Percentiles rank a stretch among this genome's conserved stretches.
Conservation (phyloP, 345 rosid species). For the Adansonia digitata region DNA sequence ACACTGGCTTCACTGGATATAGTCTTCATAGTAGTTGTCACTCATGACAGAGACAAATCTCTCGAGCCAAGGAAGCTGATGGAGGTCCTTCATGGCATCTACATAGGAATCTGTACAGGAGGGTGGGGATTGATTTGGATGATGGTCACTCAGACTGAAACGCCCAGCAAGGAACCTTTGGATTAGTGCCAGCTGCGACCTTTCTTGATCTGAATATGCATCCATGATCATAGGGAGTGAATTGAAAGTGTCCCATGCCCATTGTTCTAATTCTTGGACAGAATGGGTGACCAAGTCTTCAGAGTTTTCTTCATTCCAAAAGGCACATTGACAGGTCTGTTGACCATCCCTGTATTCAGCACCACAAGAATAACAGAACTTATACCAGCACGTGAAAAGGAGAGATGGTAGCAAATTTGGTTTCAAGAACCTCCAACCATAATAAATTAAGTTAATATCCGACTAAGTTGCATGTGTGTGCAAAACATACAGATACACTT, state of each 20-base stretch:
- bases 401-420: slow-evolving; percentile 9
- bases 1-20: slow-evolving; percentile 42
- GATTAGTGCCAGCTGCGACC: slow-evolving; percentile 77
- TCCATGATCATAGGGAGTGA: slow-evolving; percentile 83
- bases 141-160: slow-evolving; percentile 81
- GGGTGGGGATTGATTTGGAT: slow-evolving; percentile 81
- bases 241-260: slow-evolving; percentile 93
- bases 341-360: slow-evolving; percentile 71
- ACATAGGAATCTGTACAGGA: slow-evolving; percentile 79
- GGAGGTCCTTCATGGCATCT: slow-evolving; percentile 93
- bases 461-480: neutral
- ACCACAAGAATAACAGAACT: slow-evolving; percentile 93
- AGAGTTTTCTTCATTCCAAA: slow-evolving; percentile 72
- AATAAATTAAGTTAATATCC: neutral
- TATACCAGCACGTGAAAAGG: slow-evolving; percentile 72
- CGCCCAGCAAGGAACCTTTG: slow-evolving; percentile 94
- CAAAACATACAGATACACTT: neutral
- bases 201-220: slow-evolving; percentile 92
- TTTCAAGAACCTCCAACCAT: neutral
- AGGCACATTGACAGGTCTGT: slow-evolving; percentile 81
- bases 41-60: slow-evolving; percentile 94
- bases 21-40: slow-evolving; percentile 83
- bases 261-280: slow-evolving; percentile 83
- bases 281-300: slow-evolving; percentile 49
- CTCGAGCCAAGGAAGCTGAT: slow-evolving; percentile 97